These are phyloP conservation scores for Backusella westeae DNA, from an alignment of 192 early-diverging fungal genomes.

Conservation along the genomic window DNA sequence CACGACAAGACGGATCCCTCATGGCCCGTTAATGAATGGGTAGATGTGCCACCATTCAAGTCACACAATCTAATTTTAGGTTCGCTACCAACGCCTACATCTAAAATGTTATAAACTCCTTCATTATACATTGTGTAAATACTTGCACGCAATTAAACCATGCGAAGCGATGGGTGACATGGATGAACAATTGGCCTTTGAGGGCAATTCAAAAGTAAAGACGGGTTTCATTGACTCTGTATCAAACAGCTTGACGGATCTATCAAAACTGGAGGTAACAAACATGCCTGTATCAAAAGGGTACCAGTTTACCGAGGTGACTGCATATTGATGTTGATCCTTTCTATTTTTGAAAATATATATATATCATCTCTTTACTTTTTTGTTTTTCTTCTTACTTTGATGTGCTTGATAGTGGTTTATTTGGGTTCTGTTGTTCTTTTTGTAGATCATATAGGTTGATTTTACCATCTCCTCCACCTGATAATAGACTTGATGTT, in stretches of 20 bases:
- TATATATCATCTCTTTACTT: not conserved
- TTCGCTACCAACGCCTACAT: slow-evolving; percentile 57
- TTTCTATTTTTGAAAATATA: slow-evolving; percentile 12
- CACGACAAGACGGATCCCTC: slow-evolving; percentile 52
- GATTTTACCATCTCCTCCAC: slow-evolving; percentile 57
- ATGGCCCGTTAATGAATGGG: slow-evolving; percentile 61
- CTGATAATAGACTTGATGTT: slow-evolving; percentile 55
- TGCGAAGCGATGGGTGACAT: slow-evolving; percentile 79
- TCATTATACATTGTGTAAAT: not conserved
- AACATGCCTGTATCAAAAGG: slow-evolving; percentile 85
- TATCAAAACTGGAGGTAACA: slow-evolving; percentile 75
- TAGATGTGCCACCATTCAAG: slow-evolving; percentile 58
- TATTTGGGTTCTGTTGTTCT: slow-evolving; percentile 17
- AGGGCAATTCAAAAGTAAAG: slow-evolving; percentile 66
- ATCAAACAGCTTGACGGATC: slow-evolving; percentile 80
- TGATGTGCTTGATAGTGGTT: slow-evolving; percentile 30
- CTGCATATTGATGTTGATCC: slow-evolving; percentile 59
- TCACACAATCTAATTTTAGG: slow-evolving; percentile 79
- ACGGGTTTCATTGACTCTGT: slow-evolving; percentile 66
- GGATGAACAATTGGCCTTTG: slow-evolving; percentile 64
- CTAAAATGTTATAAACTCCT: too few species aligned
- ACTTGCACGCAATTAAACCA: slow-evolving; percentile 70
- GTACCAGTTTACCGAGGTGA: slow-evolving; percentile 80
- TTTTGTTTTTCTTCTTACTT: slow-evolving; percentile 19
- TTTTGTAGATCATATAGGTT: slow-evolving; percentile 61